phyloP scores from a whole-genome alignment of 73 alveolate species.

The Paraurostyla sp. region DNA sequence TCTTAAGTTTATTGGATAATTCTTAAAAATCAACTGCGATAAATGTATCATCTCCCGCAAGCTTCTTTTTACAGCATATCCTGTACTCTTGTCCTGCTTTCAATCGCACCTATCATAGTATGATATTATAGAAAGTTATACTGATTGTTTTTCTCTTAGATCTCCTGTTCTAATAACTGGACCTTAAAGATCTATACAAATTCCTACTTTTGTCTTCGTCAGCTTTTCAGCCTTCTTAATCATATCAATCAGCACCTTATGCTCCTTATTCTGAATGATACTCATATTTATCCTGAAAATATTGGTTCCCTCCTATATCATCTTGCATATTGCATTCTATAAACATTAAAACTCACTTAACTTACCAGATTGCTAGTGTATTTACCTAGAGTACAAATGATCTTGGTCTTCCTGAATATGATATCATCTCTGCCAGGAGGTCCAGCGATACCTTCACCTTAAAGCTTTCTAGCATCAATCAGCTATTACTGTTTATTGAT shows the following conservation, averaged over 20 bases:
- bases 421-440: constrained; percentile 17
- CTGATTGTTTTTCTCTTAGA: constrained; percentile 12
- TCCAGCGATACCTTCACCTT: no score
- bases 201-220: background rate
- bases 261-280: constrained; percentile 18
- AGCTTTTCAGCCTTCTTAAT: constrained; percentile 49
- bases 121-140: background rate
- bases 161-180: constrained; percentile 58
- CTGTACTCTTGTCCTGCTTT: constrained; percentile 60
- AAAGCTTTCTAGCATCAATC: background rate
- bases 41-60: constrained; percentile 40
- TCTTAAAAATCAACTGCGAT: constrained; percentile 36
- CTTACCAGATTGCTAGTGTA: constrained; percentile 41
- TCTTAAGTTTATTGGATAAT: constrained; percentile 26
- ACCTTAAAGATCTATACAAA: constrained; percentile 57
- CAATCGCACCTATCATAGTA: background rate
- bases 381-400: constrained; percentile 56
- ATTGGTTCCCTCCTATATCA: constrained; percentile 17
- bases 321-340: constrained; percentile 61
- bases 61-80: constrained; percentile 34
- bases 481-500: background rate
- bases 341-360: background rate
- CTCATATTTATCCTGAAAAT: constrained; percentile 58
- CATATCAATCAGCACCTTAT: constrained; percentile 49
- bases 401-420: constrained; percentile 62